A percentile compares a stretch with the other conserved stretches of the same genome.
Evolutionary conservation across 2,329 filamentous ascomycete genomes (phyloP).

Genomic region (Celoporthe dispersa): DNA sequence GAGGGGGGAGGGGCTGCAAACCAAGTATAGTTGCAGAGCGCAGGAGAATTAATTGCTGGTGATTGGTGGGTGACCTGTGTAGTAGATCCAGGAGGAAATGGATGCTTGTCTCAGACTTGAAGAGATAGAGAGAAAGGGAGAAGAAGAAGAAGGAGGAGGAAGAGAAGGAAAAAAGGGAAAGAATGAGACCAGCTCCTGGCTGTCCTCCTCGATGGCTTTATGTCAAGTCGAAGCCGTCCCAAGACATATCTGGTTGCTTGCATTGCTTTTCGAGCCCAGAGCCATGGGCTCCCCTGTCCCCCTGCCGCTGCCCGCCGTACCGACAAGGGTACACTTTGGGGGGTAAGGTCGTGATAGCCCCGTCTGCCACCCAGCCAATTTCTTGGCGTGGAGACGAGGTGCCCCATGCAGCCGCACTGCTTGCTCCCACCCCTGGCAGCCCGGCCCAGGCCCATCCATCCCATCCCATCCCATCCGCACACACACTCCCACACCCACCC

Average conservation of each 20-base stretch:
- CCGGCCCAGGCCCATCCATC: not conserved
- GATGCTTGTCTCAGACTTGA: slow-evolving; percentile 18
- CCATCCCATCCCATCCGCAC: not conserved
- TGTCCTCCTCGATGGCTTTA: slow-evolving; percentile 22
- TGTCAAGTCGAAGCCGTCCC: slow-evolving; percentile 22
- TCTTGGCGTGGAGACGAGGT: slow-evolving; percentile 29
- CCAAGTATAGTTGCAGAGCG: not conserved
- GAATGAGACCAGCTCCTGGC: slow-evolving; percentile 1
- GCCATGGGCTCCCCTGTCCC: slow-evolving; percentile 17
- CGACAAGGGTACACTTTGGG: slow-evolving; percentile 8
- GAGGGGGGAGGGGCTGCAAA: not conserved
- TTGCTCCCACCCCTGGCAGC: slow-evolving; percentile 12
- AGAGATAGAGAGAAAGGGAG: not conserved
- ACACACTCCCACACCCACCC: not conserved
- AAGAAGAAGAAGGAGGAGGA: too few relatives aligned
- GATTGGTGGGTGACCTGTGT: not conserved
- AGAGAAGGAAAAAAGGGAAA: not conserved
- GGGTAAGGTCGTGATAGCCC: slow-evolving; percentile 12
- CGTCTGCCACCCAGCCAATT: slow-evolving; percentile 19
- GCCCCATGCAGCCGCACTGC: slow-evolving; percentile 24
- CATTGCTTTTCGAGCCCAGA: slow-evolving; percentile 19
- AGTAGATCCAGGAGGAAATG: not conserved
- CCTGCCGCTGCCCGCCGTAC: not conserved
- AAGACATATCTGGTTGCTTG: slow-evolving; percentile 10
- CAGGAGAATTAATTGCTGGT: slow-evolving; percentile 13